Evolutionary conservation across 1,284 basidiomycete genomes (phyloP).

Genomic region (Fomitopsis pinicola): DNA sequence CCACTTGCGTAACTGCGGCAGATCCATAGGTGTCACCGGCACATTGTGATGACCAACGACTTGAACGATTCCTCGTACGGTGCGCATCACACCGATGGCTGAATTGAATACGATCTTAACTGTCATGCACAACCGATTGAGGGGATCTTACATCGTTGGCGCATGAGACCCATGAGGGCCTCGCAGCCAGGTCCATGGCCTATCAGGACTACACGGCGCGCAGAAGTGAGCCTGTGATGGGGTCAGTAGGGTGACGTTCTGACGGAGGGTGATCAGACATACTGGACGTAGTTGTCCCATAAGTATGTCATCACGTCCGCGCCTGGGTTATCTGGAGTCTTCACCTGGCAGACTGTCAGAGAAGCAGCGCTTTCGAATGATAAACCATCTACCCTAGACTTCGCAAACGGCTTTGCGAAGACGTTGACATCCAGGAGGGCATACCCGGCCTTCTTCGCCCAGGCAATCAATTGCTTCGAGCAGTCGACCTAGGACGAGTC

Average conservation of each 20-base stretch:
- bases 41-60: conserved; percentile 66
- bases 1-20: conserved; percentile 53
- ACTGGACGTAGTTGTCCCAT: conserved; percentile 97
- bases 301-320: conserved; percentile 73
- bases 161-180: conserved; percentile 71
- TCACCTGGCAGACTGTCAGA: conserved; percentile 21
- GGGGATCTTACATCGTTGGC: conserved; percentile 52
- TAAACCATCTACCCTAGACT: conserved; percentile 28
- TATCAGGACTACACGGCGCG: conserved; percentile 73
- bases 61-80: conserved; percentile 70
- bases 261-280: not conserved
- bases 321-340: conserved; percentile 39
- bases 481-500: conserved; percentile 68
- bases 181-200: conserved; percentile 85
- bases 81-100: conserved; percentile 52
- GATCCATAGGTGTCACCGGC: conserved; percentile 49
- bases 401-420: conserved; percentile 59
- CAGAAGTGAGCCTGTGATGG: conserved; percentile 57
- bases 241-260: not conserved
- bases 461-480: conserved; percentile 74
- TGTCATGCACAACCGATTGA: not conserved
- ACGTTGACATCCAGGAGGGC: conserved; percentile 88
- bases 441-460: conserved; percentile 65
- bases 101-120: conserved; percentile 4
- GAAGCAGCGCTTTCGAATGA: not conserved